Percentiles rank a stretch among this genome's conserved stretches.
These are phyloP conservation scores for Laguncularia racemosa DNA, from an alignment of 345 rosid species.

Conservation along the genomic window DNA sequence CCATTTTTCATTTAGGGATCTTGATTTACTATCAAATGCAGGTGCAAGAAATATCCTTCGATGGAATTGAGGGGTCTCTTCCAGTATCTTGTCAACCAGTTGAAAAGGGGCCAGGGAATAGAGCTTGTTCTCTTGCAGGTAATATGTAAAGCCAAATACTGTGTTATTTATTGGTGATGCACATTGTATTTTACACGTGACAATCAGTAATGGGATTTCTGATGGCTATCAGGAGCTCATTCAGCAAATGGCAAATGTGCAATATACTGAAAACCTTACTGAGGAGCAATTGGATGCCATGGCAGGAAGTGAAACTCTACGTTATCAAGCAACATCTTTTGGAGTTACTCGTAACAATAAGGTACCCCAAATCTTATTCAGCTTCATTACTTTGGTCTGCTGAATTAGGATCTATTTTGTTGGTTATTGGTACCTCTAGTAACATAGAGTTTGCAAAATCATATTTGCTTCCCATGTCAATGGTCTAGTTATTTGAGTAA, in stretches of 20 bases:
- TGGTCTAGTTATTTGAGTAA: too few species aligned
- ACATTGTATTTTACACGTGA: slow-evolving; percentile 1
- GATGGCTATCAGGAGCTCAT: slow-evolving; percentile 70
- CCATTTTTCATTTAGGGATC: not conserved
- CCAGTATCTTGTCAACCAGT: slow-evolving; percentile 95
- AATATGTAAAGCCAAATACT: slow-evolving; percentile 13
- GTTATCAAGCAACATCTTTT: slow-evolving; percentile 91
- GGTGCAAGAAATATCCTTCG: slow-evolving; percentile 98
- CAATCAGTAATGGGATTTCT: slow-evolving; percentile 11
- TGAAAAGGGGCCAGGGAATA: slow-evolving; percentile 92
- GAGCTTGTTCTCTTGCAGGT: slow-evolving; percentile 99
- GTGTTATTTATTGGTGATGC: slow-evolving; percentile 4
- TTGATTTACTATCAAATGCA: slow-evolving; percentile 10
- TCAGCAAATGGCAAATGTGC: slow-evolving; percentile 99
- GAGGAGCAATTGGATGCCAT: slow-evolving; percentile 99
- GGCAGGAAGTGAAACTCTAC: slow-evolving; percentile 99
- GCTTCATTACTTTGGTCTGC: not conserved
- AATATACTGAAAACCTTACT: slow-evolving; percentile 92
- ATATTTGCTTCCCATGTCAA: too few species aligned
- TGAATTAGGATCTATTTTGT: not conserved
- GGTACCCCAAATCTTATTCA: slow-evolving; percentile 30
- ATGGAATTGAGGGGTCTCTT: slow-evolving; percentile 98
- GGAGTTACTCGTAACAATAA: slow-evolving; percentile 88
- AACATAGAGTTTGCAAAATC: too few species aligned
- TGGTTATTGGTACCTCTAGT: too few species aligned